Evolutionary conservation across 495 filamentous ascomycete genomes (phyloP), one percentile per base, ranked within the genome.

Genomic region (Xylaria curta): DNA sequence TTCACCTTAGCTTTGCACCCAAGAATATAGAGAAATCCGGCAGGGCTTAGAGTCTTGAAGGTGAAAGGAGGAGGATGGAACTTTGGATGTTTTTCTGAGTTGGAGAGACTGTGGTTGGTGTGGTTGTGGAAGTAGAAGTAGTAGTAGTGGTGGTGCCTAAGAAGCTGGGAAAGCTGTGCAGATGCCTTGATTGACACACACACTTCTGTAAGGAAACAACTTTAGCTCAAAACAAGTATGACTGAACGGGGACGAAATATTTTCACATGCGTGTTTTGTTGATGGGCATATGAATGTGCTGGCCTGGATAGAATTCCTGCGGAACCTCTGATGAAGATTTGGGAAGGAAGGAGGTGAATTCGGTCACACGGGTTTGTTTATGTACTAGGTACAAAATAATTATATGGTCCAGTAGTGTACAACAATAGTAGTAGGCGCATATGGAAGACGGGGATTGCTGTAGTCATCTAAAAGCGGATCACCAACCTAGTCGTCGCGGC

Each of bases 401-500:
- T 53, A 17, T 56, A 26, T 28, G 53, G 13, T 0, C 13, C 4
- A 31, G 26, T 28, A 38, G 9, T 19, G 33, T 38, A 33, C n/a
- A 2, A 21, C 17, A 12, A 13, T 17, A 60, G 31, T 60, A 21
- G 15, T 6, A 21, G n/a, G 31, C 19, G 38, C 58, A 38, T 10
- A 13, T 19, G 28, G 13, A 59, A 9, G n/a, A 38, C 58, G 56
- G 17, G 31, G 58, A 2, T 38, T 8, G 3, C 58, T 60, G 31
- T 21, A 0, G 19, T 21, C 31, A 38, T 40, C 8, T 1, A 63
- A 63, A 63, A 44, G 38, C 60, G 60, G 60, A 63, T 62, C 38
- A 46, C 15, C 40, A 64, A 49, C 61, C 61, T 33, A 47, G 40
- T 64, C 42, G 61, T 47, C 42, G 42, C 42, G 61, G 13, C 61